phyloP scores from a whole-genome alignment of 441 rosid species.

The Biscutella laevigata region DNA sequence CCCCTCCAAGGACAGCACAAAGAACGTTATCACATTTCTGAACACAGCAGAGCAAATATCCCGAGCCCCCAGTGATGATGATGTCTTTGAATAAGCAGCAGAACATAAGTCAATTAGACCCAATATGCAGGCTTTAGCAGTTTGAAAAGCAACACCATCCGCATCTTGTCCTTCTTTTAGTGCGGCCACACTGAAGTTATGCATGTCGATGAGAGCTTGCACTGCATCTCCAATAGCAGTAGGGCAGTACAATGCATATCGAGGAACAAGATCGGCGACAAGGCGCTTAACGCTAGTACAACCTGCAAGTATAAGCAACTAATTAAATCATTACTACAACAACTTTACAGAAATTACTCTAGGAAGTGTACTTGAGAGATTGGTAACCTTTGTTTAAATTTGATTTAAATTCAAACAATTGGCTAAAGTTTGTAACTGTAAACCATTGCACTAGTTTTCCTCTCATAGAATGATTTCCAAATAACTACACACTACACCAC shows the following conservation, averaged over 20 bases:
- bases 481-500: background rate
- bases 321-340: slow-evolving; percentile 13
- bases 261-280: slow-evolving; percentile 78
- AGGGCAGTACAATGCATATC: slow-evolving; percentile 72
- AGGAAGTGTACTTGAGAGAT: background rate
- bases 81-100: slow-evolving; percentile 48
- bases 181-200: slow-evolving; percentile 47
- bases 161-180: slow-evolving; percentile 51
- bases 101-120: slow-evolving; percentile 78
- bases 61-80: slow-evolving; percentile 38
- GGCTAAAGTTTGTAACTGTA: background rate
- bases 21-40: slow-evolving; percentile 55
- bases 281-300: slow-evolving; percentile 81
- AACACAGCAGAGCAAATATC: slow-evolving; percentile 67
- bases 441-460: background rate
- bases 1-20: slow-evolving; percentile 47
- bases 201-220: slow-evolving; percentile 52
- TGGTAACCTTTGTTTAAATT: background rate
- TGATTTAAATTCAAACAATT: background rate
- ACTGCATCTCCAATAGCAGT: slow-evolving; percentile 72
- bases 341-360: slow-evolving; percentile 2
- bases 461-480: background rate
- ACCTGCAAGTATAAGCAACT: slow-evolving; percentile 46
- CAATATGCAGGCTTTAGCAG: slow-evolving; percentile 70
- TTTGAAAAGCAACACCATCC: slow-evolving; percentile 67